Evolutionary conservation across 805 yeast genomes (phyloP).

Genomic region (Clavispora vitiphila): DNA sequence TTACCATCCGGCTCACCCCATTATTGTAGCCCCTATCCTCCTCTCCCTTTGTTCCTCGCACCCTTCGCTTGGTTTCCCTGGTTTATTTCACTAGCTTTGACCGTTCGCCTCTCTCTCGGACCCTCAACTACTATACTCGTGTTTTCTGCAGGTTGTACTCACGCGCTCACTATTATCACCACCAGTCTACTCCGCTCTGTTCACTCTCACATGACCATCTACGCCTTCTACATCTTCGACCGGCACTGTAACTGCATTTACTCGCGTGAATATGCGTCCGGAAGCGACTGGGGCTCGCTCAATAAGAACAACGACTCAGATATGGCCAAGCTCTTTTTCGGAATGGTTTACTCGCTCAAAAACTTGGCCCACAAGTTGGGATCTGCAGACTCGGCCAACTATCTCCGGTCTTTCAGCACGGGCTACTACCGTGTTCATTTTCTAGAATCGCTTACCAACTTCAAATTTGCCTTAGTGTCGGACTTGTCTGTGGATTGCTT

Average conservation of each 20-base stretch:
- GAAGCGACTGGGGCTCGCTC: constrained; percentile 16
- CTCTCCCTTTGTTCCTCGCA: too few relatives aligned
- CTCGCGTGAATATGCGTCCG: constrained; percentile 47
- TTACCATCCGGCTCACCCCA: too few relatives aligned
- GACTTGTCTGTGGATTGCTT: constrained; percentile 57
- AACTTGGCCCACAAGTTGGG: constrained; percentile 61
- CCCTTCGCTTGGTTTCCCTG: too few relatives aligned
- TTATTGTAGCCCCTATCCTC: too few relatives aligned
- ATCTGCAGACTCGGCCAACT: constrained; percentile 27
- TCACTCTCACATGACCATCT: constrained; percentile 49
- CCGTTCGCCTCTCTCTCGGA: too few relatives aligned
- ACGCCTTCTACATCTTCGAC: constrained; percentile 87
- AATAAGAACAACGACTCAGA: constrained; percentile 62
- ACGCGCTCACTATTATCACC: too few relatives aligned
- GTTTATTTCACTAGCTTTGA: too few relatives aligned
- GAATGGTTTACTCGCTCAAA: constrained; percentile 74
- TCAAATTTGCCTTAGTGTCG: constrained; percentile 70
- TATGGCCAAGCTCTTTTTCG: constrained; percentile 76
- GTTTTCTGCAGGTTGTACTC: too few relatives aligned
- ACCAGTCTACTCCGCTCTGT: not conserved
- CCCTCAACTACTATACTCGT: too few relatives aligned
- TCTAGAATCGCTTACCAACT: constrained; percentile 71
- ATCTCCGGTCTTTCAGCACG: constrained; percentile 57
- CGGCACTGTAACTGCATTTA: constrained; percentile 87
- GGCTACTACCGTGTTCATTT: constrained; percentile 75